A percentile compares a stretch with the other conserved stretches of the same genome.
These are phyloP conservation scores for Erythrobasidium hasegawianum DNA, from an alignment of 1,284 basidiomycete species.

Conservation along the genomic window DNA sequence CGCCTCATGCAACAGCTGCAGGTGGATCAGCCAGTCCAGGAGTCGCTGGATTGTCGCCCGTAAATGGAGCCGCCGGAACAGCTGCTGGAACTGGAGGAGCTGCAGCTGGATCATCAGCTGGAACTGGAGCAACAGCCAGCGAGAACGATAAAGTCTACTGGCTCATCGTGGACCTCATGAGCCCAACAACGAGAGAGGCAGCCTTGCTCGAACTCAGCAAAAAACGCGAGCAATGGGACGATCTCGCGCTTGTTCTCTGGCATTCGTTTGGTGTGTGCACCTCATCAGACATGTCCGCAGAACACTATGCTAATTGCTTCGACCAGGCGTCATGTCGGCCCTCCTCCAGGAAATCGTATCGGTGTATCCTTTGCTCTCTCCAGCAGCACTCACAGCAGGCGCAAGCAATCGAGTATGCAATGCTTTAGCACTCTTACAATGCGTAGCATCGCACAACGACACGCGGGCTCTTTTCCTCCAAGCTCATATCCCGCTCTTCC, in stretches of 20 bases:
- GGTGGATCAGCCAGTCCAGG: neutral
- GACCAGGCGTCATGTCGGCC: slow-evolving; percentile 94
- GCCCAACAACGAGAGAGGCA: slow-evolving; percentile 72
- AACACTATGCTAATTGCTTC: neutral
- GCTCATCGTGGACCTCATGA: slow-evolving; percentile 76
- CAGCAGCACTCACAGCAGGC: slow-evolving; percentile 93
- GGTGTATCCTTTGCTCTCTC: slow-evolving; percentile 92
- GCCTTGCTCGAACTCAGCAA: slow-evolving; percentile 95
- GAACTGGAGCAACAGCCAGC: too few species aligned
- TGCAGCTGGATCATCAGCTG: too few species aligned
- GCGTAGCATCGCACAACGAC: slow-evolving; percentile 92
- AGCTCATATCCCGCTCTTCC: slow-evolving; percentile 97
- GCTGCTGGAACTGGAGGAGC: neutral
- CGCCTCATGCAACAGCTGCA: neutral
- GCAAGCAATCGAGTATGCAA: slow-evolving; percentile 99
- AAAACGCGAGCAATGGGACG: slow-evolving; percentile 98
- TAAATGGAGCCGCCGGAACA: neutral
- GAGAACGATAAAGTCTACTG: slow-evolving; percentile 71
- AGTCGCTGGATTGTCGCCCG: neutral
- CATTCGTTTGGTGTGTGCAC: slow-evolving; percentile 87
- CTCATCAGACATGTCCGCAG: neutral
- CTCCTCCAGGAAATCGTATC: slow-evolving; percentile 97
- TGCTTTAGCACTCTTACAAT: slow-evolving; percentile 93
- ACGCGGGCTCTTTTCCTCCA: slow-evolving; percentile 81
- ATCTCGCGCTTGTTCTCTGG: slow-evolving; percentile 95